Evolutionary conservation across 129 eudicot genomes (phyloP), one percentile per base, ranked within the genome.

Genomic region (Rutidosis leptorrhynchoides): DNA sequence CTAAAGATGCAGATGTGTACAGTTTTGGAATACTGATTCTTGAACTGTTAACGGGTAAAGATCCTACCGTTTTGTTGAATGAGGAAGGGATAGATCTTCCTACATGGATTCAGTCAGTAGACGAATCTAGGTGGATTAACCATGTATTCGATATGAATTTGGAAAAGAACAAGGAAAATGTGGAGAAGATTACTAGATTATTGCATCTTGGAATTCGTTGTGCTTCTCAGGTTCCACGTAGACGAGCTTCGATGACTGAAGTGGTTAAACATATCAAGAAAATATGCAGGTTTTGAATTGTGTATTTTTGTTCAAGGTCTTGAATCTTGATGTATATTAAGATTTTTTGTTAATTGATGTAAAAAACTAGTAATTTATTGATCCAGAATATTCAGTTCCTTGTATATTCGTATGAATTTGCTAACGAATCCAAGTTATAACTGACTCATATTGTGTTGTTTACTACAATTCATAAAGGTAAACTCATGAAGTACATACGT

Each of bases 1-100:
- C 89, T 4, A 76, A 75, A 26, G 68, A 80, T 32, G 77, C 89
- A 0, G 89, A 84, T 71, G 83, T 84, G 45, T 84, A 84, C 33
- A 72, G 85, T 53, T 76, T 84, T 51, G 89, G 89, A 26, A 80
- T 84, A 66, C 58, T 84, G 27, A 27, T 84, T 32, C 76, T 84
- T 76, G 89, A 84, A 64, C 20, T 84, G 30, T 35, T 84, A 46
- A 71, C 85, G 8, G 79, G 81, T 8, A 80, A 74, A 67, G 79
- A 73, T 19, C 79, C 89, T 3, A 77, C 77, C 1, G 42, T 63
- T 49, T 27, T 73, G 40, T 30, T 74, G 17, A 65, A 79, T 1
- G 85, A 78, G 37, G 81, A 75, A 30, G 83, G 80, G 58, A 27
- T 74, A 0, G 77, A 84, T 67, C 74, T 84, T 74, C 77, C 81